A percentile compares a stretch with the other conserved stretches of the same genome.
Conservation (phyloP, 495 filamentous ascomycete genomes). For the Xylona heveae region DNA sequence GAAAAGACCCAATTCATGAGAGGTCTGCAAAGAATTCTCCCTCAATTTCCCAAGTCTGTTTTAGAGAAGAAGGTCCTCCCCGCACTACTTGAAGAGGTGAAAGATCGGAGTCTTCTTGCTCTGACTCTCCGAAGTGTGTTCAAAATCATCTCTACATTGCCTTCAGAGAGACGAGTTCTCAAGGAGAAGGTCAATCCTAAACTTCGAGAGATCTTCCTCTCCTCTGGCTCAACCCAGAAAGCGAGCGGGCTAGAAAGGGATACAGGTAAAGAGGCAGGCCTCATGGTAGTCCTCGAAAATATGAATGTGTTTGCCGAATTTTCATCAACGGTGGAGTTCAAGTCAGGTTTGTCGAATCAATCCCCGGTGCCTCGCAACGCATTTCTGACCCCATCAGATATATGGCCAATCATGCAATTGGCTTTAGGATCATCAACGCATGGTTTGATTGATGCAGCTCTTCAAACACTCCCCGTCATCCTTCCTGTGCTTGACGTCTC, state of each 20-base stretch:
- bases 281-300: conserved; percentile 77
- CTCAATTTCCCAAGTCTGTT: conserved; percentile 78
- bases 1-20: conserved; percentile 87
- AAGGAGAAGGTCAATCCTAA: conserved; percentile 66
- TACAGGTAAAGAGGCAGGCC: conserved; percentile 62
- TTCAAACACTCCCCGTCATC: conserved; percentile 50
- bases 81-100: conserved; percentile 72
- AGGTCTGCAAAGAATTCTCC: conserved; percentile 64
- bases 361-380: not conserved
- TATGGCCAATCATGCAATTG: conserved; percentile 62
- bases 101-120: conserved; percentile 68
- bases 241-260: conserved; percentile 41
- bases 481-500: conserved; percentile 78
- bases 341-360: conserved; percentile 41
- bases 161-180: conserved; percentile 54
- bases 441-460: conserved; percentile 61
- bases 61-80: conserved; percentile 88
- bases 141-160: conserved; percentile 55
- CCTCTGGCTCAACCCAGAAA: conserved; percentile 22
- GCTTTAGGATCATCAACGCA: conserved; percentile 79
- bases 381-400: conserved; percentile 27
- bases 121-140: conserved; percentile 80
- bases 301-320: conserved; percentile 52
- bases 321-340: conserved; percentile 79
- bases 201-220: conserved; percentile 62